These are phyloP conservation scores for Capronia americana DNA, from an alignment of 2,329 filamentous ascomycete genomes.

Conservation along the genomic window DNA sequence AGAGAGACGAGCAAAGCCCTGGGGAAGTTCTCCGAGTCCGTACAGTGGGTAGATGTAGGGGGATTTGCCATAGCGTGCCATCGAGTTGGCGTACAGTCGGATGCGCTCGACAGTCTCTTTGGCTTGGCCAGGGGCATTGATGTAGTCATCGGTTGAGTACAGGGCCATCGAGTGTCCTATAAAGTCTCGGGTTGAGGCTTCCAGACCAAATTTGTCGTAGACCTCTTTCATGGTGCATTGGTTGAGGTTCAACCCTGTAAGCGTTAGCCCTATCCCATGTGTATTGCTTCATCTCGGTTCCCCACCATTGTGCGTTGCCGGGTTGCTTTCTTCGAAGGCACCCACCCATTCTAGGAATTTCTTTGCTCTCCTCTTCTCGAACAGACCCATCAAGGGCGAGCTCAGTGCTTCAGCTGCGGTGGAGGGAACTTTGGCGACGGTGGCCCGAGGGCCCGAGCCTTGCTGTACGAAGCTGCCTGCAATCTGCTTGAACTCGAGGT, in stretches of 20 bases:
- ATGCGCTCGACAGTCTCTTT: constrained; percentile 90
- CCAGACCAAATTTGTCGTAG: constrained; percentile 96
- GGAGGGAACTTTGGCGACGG: constrained; percentile 94
- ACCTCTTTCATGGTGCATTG: constrained; percentile 94
- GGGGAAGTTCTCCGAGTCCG: constrained; percentile 93
- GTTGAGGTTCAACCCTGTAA: constrained; percentile 73
- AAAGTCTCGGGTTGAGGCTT: constrained; percentile 88
- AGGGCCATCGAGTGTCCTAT: constrained; percentile 98
- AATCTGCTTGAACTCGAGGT: constrained; percentile 92
- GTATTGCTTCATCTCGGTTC: neutral
- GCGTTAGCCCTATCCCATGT: constrained; percentile 4
- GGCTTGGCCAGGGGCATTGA: constrained; percentile 73
- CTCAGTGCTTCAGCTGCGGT: constrained; percentile 88
- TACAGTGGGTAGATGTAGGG: constrained; percentile 99
- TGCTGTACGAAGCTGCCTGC: constrained; percentile 97
- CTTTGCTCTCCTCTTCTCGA: constrained; percentile 97
- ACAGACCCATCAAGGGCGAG: constrained; percentile 94
- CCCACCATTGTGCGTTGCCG: constrained; percentile 86
- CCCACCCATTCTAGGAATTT: constrained; percentile 96
- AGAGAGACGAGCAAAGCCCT: constrained; percentile 95
- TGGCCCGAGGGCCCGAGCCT: constrained; percentile 78
- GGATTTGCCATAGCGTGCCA: constrained; percentile 96
- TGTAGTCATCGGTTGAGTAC: constrained; percentile 88
- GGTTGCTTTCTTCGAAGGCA: constrained; percentile 79
- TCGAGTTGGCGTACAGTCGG: constrained; percentile 94